These are phyloP conservation scores for Pleurozium schreberi DNA, from an alignment of 225 moss, liverwort and hornwort genomes.

Conservation along the genomic window DNA sequence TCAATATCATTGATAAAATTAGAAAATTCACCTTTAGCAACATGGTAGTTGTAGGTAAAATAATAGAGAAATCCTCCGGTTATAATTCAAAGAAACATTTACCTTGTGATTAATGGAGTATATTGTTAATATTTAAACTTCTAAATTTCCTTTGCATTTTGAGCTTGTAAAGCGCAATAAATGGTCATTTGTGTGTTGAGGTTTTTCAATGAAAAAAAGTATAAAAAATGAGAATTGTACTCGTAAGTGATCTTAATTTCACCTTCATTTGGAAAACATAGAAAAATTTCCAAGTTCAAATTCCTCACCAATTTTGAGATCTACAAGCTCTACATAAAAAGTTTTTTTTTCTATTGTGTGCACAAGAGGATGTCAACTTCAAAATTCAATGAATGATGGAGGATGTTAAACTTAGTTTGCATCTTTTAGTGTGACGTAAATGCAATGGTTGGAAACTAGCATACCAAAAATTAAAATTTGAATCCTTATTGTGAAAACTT, in stretches of 20 bases:
- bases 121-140: background rate
- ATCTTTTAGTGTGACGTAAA: too few species aligned
- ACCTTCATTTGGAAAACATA: rapidly evolving
- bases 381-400: background rate
- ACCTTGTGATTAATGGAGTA: too few species aligned
- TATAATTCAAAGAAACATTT: background rate
- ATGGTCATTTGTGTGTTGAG: background rate
- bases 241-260: background rate
- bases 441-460: background rate
- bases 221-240: background rate
- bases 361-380: rapidly evolving
- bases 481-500: background rate
- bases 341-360: background rate
- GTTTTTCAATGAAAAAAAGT: background rate
- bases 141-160: background rate
- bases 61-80: rapidly evolving
- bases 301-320: background rate
- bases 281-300: background rate
- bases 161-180: rapidly evolving
- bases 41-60: background rate
- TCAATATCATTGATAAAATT: too few species aligned
- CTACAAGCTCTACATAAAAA: background rate
- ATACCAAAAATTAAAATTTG: background rate
- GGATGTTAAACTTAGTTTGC: background rate
- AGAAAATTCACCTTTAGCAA: background rate